phyloP scores from a whole-genome alignment of 805 yeast species.

The Wickerhamomyces ciferrii region DNA sequence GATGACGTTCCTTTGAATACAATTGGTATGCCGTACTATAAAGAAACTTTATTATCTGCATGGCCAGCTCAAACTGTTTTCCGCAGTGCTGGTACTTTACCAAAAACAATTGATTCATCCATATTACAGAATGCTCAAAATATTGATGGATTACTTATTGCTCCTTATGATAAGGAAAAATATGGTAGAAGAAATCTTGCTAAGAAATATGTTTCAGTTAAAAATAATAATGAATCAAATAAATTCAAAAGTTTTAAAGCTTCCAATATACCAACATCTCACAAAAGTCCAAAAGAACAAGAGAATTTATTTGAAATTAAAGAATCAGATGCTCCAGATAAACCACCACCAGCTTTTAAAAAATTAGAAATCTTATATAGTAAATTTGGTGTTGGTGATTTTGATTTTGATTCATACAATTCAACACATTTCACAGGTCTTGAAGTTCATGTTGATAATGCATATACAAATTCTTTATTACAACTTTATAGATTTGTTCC shows the following conservation, averaged over 20 bases:
- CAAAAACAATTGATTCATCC: slow-evolving; percentile 43
- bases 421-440: slow-evolving; percentile 71
- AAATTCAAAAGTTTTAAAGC: slow-evolving; percentile 58
- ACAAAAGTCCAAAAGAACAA: slow-evolving; percentile 14
- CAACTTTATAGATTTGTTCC: slow-evolving; percentile 81
- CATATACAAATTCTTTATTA: slow-evolving; percentile 70
- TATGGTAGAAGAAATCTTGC: slow-evolving; percentile 53
- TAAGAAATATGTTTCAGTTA: slow-evolving; percentile 34
- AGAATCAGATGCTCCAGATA: slow-evolving; percentile 23
- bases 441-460: slow-evolving; percentile 81
- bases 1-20: slow-evolving; percentile 55
- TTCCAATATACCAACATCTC: slow-evolving; percentile 5
- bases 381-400: slow-evolving; percentile 88
- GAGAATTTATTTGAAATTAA: slow-evolving; percentile 27
- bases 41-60: slow-evolving; percentile 68
- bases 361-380: slow-evolving; percentile 77
- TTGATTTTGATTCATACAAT: slow-evolving; percentile 85
- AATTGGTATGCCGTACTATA: slow-evolving; percentile 85
- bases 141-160: slow-evolving; percentile 32
- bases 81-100: slow-evolving; percentile 56
- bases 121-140: slow-evolving; percentile 32
- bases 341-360: slow-evolving; percentile 70
- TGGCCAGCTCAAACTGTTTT: slow-evolving; percentile 69
- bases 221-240: slow-evolving; percentile 23
- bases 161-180: slow-evolving; percentile 52